Base-by-base conservation (phyloP, 352 stramenopile species). In the Globisporangium abappressorium region DNA sequence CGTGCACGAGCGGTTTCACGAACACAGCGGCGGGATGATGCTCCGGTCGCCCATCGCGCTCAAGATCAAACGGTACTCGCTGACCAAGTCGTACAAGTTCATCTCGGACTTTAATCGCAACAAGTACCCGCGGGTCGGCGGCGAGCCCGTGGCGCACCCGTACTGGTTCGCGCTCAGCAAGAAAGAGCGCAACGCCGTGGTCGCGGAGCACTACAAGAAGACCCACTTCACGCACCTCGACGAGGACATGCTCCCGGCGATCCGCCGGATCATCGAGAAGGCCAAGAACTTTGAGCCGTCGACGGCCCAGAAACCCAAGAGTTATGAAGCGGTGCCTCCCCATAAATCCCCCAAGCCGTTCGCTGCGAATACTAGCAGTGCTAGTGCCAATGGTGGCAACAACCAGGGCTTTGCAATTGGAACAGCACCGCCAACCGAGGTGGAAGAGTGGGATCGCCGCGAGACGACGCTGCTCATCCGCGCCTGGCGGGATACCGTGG, bases 61-160 rank as follows among this genome's bases (percentile, higher is more conserved):
- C 38, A 69, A 69, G 30, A 69, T 69, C 55, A 69, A 69, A 43
- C 64, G 64, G 28, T 69, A 69, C 43, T 62, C 64, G 15, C 64
- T 69, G 28, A 63, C 56, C 5, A 62, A 62, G 56, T 63, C 64
- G n/a, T 62, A 58, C 55, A 62, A 69, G 55, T 69, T 69, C 64
- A 62, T 69, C 28, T 28, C 55, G 18, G 64, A 69, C 22, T 69
- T 69, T n/a, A 69, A 69, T 20, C 43, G 46, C 38, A 43, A 58
- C 55, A 69, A 63, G 55, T 67, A 53, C 51, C 62, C 62, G 62
- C 36, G 47, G 9, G 62, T 67, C 6, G 62, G 62, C 18, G 56
- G 55, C 0, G 54, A 28, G 26, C 55, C 64, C 6, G 56, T 63
- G 55, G 22, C 55, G 14, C 54, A 56, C n/a, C 12, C 18, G 4